These are phyloP conservation scores for Postia placenta DNA, from an alignment of 768 basidiomycete species.

Conservation along the genomic window DNA sequence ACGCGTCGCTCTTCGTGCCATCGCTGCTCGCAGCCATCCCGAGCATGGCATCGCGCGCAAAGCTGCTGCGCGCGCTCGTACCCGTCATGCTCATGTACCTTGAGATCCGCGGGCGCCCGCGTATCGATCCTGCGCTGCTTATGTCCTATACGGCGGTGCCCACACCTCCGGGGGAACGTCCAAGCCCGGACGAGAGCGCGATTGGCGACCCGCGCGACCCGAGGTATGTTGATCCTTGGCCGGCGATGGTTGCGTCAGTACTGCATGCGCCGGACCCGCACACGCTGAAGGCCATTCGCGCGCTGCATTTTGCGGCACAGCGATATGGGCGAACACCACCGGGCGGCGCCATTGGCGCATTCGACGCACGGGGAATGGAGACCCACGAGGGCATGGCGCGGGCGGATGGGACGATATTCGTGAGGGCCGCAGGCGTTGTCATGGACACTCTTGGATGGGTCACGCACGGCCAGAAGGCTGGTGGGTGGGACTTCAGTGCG, in stretches of 20 bases:
- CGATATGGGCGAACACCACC: conserved; percentile 37
- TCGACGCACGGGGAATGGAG: conserved; percentile 34
- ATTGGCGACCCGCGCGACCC: conserved; percentile 32
- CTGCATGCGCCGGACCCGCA: conserved; percentile 50
- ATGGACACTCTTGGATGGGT: conserved; percentile 55
- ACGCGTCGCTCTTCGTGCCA: conserved; percentile 43
- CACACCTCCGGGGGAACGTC: conserved; percentile 27
- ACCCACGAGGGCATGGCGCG: conserved; percentile 36
- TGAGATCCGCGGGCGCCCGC: conserved; percentile 45
- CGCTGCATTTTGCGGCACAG: conserved; percentile 41
- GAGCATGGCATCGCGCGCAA: conserved; percentile 33
- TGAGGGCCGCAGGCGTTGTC: conserved; percentile 50
- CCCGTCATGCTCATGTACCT: conserved; percentile 30
- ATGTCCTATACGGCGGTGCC: conserved; percentile 41
- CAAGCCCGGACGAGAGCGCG: conserved; percentile 14
- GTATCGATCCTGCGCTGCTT: conserved; percentile 39
- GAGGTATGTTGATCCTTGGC: conserved; percentile 46
- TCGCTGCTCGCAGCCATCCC: conserved; percentile 30
- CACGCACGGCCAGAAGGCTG: conserved; percentile 40
- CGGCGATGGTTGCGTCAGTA: conserved; percentile 36
- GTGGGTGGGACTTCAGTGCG: conserved; percentile 50
- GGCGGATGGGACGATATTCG: conserved; percentile 53
- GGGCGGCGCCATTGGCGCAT: conserved; percentile 38
- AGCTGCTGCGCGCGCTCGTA: conserved; percentile 39
- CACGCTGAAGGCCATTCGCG: conserved; percentile 30